A percentile compares a stretch with the other conserved stretches of the same genome.
phyloP scores from a whole-genome alignment of 768 basidiomycete genomes.

The Naganishia randhawae region DNA sequence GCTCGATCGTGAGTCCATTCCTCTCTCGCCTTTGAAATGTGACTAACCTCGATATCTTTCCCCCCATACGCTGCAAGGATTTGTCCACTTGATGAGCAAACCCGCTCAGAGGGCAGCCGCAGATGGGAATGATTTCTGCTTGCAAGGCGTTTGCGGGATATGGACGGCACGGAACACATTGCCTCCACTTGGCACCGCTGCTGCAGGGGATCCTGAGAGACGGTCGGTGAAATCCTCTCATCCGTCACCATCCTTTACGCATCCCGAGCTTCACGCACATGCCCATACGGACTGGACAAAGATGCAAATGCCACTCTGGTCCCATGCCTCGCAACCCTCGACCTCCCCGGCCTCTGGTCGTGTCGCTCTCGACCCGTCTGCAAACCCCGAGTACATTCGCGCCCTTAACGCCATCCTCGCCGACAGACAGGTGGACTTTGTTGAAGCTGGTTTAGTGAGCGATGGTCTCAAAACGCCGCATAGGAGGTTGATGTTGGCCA shows the following conservation, averaged over 20 bases:
- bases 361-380: conserved; percentile 7
- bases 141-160: conserved; percentile 43
- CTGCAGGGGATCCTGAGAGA: neutral
- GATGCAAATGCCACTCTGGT: conserved; percentile 4
- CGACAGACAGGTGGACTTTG: conserved; percentile 21
- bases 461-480: conserved; percentile 31
- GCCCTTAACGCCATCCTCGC: conserved; percentile 23
- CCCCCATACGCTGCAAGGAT: conserved; percentile 29
- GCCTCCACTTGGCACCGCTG: conserved; percentile 7
- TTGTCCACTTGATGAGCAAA: conserved; percentile 38
- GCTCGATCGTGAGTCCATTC: conserved; percentile 38
- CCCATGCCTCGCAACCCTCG: neutral
- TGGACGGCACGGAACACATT: conserved; percentile 34
- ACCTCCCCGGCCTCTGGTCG: neutral
- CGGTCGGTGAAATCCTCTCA: neutral
- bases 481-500: conserved; percentile 42
- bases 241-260: neutral
- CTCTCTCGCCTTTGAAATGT: neutral
- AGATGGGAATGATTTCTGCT: conserved; percentile 38
- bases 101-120: conserved; percentile 29
- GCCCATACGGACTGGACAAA: conserved; percentile 11
- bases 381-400: conserved; percentile 21
- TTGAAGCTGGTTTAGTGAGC: conserved; percentile 30
- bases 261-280: neutral
- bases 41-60: neutral